These are phyloP conservation scores for Pythium sukuiense DNA, from an alignment of 352 stramenopile genomes.

Conservation along the genomic window DNA sequence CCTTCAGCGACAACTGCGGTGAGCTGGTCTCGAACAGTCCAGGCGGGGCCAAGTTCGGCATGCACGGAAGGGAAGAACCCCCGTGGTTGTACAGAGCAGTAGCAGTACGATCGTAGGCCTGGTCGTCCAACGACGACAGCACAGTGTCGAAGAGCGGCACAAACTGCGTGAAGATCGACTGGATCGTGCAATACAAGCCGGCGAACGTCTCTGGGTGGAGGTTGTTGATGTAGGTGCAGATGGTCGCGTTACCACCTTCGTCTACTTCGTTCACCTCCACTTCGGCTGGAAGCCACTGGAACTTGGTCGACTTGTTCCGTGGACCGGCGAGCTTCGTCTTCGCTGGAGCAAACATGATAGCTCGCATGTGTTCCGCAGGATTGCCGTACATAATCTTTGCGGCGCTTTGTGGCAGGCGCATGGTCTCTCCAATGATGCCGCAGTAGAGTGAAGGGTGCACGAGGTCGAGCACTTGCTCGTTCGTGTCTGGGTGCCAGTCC, in stretches of 20 bases:
- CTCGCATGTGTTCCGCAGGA: conserved; percentile 34
- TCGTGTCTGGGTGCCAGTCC: conserved; percentile 52
- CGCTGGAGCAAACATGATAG: conserved; percentile 25
- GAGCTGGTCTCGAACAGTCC: conserved; percentile 19
- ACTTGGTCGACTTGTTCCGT: conserved; percentile 34
- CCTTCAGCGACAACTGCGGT: conserved; percentile 14
- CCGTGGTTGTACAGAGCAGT: conserved; percentile 15
- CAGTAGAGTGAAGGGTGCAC: conserved; percentile 69
- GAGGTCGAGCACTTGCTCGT: conserved; percentile 51
- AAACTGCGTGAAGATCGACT: conserved; percentile 23
- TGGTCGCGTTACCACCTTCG: conserved; percentile 10
- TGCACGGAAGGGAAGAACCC: background rate
- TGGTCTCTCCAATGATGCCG: conserved; percentile 43
- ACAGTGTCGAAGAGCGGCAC: conserved; percentile 34
- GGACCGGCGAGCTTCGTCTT: conserved; percentile 8
- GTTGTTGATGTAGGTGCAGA: conserved; percentile 40
- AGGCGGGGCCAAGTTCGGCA: conserved; percentile 9
- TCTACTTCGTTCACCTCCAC: conserved; percentile 26
- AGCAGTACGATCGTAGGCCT: background rate
- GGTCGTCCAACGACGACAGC: conserved; percentile 16
- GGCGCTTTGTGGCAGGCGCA: conserved; percentile 1
- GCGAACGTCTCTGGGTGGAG: conserved; percentile 26
- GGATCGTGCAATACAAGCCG: conserved; percentile 26
- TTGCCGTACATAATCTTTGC: conserved; percentile 7
- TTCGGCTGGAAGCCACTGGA: conserved; percentile 34